These are phyloP conservation scores for Smallanthus sonchifolius DNA, from an alignment of 129 eudicot genomes.

Conservation along the genomic window DNA sequence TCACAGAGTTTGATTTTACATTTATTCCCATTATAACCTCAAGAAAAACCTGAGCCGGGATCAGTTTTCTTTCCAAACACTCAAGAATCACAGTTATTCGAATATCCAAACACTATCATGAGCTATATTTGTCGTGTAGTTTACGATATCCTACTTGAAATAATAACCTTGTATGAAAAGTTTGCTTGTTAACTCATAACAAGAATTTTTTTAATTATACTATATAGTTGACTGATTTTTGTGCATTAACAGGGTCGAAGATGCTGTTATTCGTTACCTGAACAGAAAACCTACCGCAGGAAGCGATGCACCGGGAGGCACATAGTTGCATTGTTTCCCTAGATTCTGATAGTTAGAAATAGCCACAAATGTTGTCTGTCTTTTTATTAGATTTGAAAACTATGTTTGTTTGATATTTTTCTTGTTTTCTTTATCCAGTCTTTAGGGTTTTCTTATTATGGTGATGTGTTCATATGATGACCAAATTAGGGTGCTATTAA, in stretches of 20 bases:
- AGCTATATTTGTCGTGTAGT: not conserved
- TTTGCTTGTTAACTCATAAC: not conserved
- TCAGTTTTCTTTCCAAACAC: not conserved
- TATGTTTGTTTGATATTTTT: not conserved
- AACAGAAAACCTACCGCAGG: slow-evolving; percentile 66
- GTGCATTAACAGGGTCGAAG: slow-evolving; percentile 63
- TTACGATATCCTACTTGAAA: not conserved
- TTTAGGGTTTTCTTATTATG: not conserved
- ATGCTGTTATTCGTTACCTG: slow-evolving; percentile 83
- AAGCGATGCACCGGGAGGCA: slow-evolving; percentile 57
- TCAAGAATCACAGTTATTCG: not conserved
- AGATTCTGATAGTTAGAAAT: slow-evolving; percentile 26
- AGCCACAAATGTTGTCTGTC: not conserved
- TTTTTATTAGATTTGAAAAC: not conserved
- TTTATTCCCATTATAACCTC: not conserved
- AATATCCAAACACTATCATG: not conserved
- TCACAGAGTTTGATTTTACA: not conserved
- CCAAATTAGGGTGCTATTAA: not conserved
- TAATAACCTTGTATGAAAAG: not conserved
- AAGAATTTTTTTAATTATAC: too few relatives aligned
- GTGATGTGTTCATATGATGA: not conserved
- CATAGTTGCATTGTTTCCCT: slow-evolving; percentile 26
- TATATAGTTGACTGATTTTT: not conserved
- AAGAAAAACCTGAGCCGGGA: not conserved
- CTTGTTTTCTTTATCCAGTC: not conserved